phyloP scores from a whole-genome alignment of 2,329 filamentous ascomycete species.

The Trichoderma sp. region DNA sequence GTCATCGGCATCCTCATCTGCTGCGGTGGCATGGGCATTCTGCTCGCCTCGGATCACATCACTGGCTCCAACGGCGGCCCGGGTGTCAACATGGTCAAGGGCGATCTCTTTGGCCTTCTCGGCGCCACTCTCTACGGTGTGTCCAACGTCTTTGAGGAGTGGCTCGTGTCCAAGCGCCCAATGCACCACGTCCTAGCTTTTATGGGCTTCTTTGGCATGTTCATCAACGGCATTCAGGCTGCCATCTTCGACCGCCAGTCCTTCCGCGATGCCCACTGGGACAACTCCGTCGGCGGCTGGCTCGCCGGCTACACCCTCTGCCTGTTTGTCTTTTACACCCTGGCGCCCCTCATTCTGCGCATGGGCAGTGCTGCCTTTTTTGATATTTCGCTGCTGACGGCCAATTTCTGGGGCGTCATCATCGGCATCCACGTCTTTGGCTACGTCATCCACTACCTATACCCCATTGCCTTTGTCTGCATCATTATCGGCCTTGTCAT shows the following conservation, averaged over 20 bases:
- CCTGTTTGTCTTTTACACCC: slow-evolving; percentile 79
- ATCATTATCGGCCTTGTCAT: slow-evolving; percentile 82
- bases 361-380: slow-evolving; percentile 92
- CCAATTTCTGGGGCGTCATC: slow-evolving; percentile 95
- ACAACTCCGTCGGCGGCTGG: slow-evolving; percentile 70
- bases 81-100: slow-evolving; percentile 73
- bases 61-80: slow-evolving; percentile 68
- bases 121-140: slow-evolving; percentile 90
- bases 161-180: slow-evolving; percentile 80
- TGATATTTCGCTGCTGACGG: slow-evolving; percentile 90
- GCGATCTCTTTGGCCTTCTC: slow-evolving; percentile 85
- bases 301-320: slow-evolving; percentile 85
- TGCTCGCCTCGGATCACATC: slow-evolving; percentile 85
- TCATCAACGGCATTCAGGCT: slow-evolving; percentile 89
- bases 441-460: slow-evolving; percentile 78
- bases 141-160: slow-evolving; percentile 90
- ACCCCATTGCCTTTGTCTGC: slow-evolving; percentile 90
- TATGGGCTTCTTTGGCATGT: slow-evolving; percentile 79
- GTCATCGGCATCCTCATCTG: slow-evolving; percentile 83
- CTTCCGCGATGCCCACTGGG: slow-evolving; percentile 65
- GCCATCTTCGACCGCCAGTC: slow-evolving; percentile 83
- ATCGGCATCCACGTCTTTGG: slow-evolving; percentile 87
- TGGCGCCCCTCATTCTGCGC: slow-evolving; percentile 83
- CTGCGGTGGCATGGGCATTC: slow-evolving; percentile 83
- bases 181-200: slow-evolving; percentile 93